These are phyloP conservation scores for Zancudomyces culisetae DNA, from an alignment of 371 early-diverging fungal genomes.

Conservation along the genomic window DNA sequence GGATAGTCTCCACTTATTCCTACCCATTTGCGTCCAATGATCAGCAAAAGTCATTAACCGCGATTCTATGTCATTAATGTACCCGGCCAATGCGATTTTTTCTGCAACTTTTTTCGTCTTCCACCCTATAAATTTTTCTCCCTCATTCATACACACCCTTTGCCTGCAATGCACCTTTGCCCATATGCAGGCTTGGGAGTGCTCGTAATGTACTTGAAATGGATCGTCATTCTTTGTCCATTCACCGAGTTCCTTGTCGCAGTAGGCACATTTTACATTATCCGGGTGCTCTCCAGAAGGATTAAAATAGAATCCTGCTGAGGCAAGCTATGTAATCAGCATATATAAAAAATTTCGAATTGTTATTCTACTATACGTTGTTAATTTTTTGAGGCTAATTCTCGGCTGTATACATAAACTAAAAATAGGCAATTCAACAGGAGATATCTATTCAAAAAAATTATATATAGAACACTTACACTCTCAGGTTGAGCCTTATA, in stretches of 20 bases:
- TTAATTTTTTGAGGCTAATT: too few species aligned
- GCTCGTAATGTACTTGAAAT: conserved; percentile 22
- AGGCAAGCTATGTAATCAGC: conserved; percentile 21
- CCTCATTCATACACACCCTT: conserved; percentile 6
- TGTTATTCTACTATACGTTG: too few species aligned
- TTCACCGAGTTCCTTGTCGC: conserved; percentile 25
- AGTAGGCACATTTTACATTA: conserved; percentile 27
- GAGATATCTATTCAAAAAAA: neutral
- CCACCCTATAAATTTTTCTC: conserved; percentile 10
- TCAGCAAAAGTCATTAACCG: conserved; percentile 17
- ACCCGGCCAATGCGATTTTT: conserved; percentile 1
- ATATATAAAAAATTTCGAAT: too few species aligned
- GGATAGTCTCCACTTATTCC: conserved; percentile 14
- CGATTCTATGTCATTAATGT: conserved; percentile 7
- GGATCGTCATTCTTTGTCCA: conserved; percentile 27
- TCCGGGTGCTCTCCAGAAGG: conserved; percentile 21
- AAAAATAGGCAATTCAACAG: neutral
- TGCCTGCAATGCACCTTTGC: conserved; percentile 19
- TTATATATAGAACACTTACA: neutral
- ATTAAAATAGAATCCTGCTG: conserved; percentile 24
- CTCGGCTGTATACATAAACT: too few species aligned
- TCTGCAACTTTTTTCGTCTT: conserved; percentile 8
- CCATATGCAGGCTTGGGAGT: conserved; percentile 20
- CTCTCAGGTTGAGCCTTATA: conserved; percentile 21
- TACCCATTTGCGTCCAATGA: conserved; percentile 22